Evolutionary conservation across 805 yeast genomes (phyloP).

Genomic region (Hemisphaericaspora nanyangensis): DNA sequence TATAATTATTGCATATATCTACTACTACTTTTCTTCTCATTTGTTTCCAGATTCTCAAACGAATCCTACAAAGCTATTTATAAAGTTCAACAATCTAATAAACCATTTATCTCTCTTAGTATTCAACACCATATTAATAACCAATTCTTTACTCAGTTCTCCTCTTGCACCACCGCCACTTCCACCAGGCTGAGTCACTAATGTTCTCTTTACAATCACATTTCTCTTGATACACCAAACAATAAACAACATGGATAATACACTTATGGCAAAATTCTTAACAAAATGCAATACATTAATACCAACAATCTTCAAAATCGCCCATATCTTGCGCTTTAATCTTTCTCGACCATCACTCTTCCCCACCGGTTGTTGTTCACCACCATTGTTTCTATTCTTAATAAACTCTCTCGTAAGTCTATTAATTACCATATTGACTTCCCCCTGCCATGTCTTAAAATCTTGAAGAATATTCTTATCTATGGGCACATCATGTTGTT

Average conservation of each 20-base stretch:
- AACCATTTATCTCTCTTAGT: slow-evolving; percentile 44
- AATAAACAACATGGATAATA: slow-evolving; percentile 34
- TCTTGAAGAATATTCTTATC: slow-evolving; percentile 28
- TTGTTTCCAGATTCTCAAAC: too few relatives aligned
- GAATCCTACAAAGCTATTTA: slow-evolving; percentile 42
- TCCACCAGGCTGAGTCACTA: slow-evolving; percentile 29
- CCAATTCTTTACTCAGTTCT: slow-evolving; percentile 30
- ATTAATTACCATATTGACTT: slow-evolving; percentile 44
- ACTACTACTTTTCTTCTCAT: too few relatives aligned
- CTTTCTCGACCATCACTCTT: slow-evolving; percentile 16
- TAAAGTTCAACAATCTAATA: slow-evolving; percentile 29
- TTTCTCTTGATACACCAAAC: slow-evolving; percentile 41
- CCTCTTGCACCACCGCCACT: slow-evolving; percentile 11
- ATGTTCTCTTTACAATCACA: slow-evolving; percentile 34
- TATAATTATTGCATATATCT: too few relatives aligned
- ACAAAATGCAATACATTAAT: slow-evolving; percentile 21
- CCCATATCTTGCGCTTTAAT: slow-evolving; percentile 19
- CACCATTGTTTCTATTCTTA: slow-evolving; percentile 8
- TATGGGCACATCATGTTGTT: slow-evolving; percentile 1
- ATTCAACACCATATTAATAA: slow-evolving; percentile 40
- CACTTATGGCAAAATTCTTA: slow-evolving; percentile 33
- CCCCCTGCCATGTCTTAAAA: slow-evolving; percentile 51
- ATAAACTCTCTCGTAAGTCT: slow-evolving; percentile 41
- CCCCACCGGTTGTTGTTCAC: slow-evolving; percentile 1
- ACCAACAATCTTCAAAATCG: slow-evolving; percentile 25